phyloP scores from a whole-genome alignment of 2,329 filamentous ascomycete genomes.

The Hirsutella minnesotensis region DNA sequence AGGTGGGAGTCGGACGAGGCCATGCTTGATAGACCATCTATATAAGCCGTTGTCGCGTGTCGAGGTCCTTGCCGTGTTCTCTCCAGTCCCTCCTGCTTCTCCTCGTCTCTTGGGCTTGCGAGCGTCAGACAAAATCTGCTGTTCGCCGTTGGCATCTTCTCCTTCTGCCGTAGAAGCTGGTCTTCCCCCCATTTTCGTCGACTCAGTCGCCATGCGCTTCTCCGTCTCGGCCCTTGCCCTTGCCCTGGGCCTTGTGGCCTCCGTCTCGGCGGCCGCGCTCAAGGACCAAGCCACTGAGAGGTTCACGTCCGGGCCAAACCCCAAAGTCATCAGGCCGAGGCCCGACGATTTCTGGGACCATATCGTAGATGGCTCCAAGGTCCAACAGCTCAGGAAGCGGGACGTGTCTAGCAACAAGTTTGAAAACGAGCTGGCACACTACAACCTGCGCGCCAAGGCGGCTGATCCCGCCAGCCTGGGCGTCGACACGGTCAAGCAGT shows the following conservation, averaged over 20 bases:
- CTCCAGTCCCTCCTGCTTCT: no score
- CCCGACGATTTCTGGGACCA: slow-evolving; percentile 2
- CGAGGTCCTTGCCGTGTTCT: no score
- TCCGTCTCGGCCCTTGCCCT: neutral
- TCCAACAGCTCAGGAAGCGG: neutral
- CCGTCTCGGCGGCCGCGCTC: neutral
- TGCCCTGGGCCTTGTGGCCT: neutral
- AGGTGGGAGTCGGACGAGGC: no score
- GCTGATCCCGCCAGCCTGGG: slow-evolving; percentile 75
- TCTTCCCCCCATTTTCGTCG: no score
- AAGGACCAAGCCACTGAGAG: neutral
- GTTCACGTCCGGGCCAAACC: slow-evolving; percentile 1
- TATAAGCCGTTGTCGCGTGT: no score
- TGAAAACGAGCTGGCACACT: slow-evolving; percentile 50
- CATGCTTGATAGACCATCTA: no score
- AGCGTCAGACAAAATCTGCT: no score
- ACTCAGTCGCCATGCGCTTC: slow-evolving; percentile 1
- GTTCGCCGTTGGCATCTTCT: neutral
- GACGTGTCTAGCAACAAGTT: slow-evolving; percentile 50
- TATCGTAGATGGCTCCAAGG: slow-evolving; percentile 1
- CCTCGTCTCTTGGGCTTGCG: no score
- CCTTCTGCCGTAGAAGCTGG: neutral
- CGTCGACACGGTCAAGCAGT: slow-evolving; percentile 91
- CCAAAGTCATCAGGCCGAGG: neutral
- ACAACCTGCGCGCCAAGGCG: slow-evolving; percentile 80